Conservation (phyloP, 768 basidiomycete genomes). For the Neoboletus subvelutipes region DNA sequence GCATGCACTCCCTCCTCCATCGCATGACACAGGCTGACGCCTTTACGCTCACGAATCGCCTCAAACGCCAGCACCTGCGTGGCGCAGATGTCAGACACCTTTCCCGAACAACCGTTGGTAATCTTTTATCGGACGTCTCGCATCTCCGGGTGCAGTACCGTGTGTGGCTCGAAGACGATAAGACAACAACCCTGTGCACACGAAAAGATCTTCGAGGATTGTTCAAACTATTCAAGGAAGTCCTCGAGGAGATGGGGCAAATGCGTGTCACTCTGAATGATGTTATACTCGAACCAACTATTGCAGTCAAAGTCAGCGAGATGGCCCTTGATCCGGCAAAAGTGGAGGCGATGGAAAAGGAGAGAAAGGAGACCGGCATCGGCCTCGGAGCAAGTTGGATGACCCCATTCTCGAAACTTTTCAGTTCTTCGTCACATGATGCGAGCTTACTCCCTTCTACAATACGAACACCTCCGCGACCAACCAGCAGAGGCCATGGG, state of each 20-base stretch:
- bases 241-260: conserved; percentile 79
- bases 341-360: conserved; percentile 41
- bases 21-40: conserved; percentile 77
- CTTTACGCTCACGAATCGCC: conserved; percentile 79
- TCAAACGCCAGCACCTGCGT: conserved; percentile 86
- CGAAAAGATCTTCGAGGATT: conserved; percentile 80
- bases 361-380: conserved; percentile 30
- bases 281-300: conserved; percentile 81
- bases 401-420: conserved; percentile 81
- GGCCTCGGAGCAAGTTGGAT: conserved; percentile 66
- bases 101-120: conserved; percentile 75
- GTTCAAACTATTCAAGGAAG: conserved; percentile 82
- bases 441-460: conserved; percentile 4
- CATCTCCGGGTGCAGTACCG: conserved; percentile 75
- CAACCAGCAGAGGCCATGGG: conserved; percentile 25
- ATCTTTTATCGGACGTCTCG: conserved; percentile 68
- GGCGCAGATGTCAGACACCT: conserved; percentile 86
- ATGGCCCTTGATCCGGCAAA: conserved; percentile 61
- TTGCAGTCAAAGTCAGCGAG: conserved; percentile 71
- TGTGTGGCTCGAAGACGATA: conserved; percentile 71
- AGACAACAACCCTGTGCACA: conserved; percentile 56
- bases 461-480: conserved; percentile 29
- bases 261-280: conserved; percentile 85
- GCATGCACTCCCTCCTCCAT: conserved; percentile 60
- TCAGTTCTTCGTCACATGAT: conserved; percentile 43